phyloP scores from a whole-genome alignment of 2,329 filamentous ascomycete genomes.

The Aspergillus fijiensis region DNA sequence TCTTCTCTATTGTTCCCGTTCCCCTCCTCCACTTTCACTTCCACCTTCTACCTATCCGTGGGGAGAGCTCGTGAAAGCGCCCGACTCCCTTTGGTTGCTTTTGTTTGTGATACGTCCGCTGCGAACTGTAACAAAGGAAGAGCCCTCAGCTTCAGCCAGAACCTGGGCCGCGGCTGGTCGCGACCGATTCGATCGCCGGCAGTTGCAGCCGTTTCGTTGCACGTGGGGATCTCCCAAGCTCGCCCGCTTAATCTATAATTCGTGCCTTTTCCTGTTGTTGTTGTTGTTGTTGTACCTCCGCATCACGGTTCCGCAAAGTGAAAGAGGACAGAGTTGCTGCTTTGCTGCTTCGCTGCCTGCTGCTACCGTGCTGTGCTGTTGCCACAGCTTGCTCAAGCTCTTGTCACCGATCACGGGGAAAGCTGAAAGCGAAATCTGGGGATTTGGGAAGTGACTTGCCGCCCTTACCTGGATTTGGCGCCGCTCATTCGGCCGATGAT shows the following conservation, averaged over 20 bases:
- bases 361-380: neutral
- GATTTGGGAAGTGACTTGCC: neutral
- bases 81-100: neutral
- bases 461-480: neutral
- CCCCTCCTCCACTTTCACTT: neutral
- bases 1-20: neutral
- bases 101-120: neutral
- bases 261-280: neutral
- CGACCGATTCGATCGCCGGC: neutral
- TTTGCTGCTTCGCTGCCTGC: neutral
- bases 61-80: neutral
- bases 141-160: neutral
- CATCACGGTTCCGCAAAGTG: neutral
- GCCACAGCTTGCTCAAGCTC: neutral
- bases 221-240: slow-evolving; percentile 5
- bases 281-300: neutral
- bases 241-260: neutral
- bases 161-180: neutral
- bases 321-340: neutral
- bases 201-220: slow-evolving; percentile 4
- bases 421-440: neutral
- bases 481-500: neutral
- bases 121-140: neutral
- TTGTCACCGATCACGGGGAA: neutral
- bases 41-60: neutral